A percentile compares a stretch with the other conserved stretches of the same genome.
Conservation (phyloP, 331 rosid genomes). For the Rosa hybrid region DNA sequence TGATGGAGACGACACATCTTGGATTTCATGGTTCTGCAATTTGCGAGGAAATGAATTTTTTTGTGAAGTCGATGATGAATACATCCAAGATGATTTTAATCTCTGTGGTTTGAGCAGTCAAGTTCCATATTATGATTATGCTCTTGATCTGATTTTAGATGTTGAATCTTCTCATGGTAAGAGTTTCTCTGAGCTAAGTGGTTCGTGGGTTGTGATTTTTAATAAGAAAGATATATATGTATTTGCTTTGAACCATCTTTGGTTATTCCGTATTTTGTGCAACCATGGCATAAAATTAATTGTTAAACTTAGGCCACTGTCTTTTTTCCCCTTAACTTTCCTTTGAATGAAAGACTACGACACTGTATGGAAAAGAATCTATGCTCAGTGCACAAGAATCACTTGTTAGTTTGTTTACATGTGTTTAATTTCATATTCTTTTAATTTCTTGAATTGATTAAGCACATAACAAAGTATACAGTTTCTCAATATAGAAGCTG, state of each 20-base stretch:
- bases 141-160: slow-evolving; percentile 85
- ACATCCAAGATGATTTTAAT: slow-evolving; percentile 87
- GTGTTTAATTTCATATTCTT: background rate
- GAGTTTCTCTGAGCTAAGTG: slow-evolving; percentile 15
- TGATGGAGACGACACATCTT: slow-evolving; percentile 80
- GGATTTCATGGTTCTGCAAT: slow-evolving; percentile 96
- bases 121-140: slow-evolving; percentile 90
- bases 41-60: slow-evolving; percentile 85
- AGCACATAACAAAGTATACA: background rate
- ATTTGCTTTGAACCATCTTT: background rate
- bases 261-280: background rate
- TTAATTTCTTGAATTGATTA: background rate
- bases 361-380: background rate
- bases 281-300: background rate
- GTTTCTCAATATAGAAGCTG: background rate
- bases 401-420: background rate
- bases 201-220: background rate
- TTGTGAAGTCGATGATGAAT: slow-evolving; percentile 86
- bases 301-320: slow-evolving; percentile 1
- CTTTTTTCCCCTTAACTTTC: background rate
- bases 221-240: background rate
- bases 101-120: slow-evolving; percentile 87
- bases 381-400: background rate
- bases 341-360: background rate
- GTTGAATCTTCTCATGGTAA: slow-evolving; percentile 81